Conservation (phyloP, 2,329 filamentous ascomycete genomes). For the Xenosphaeropsis pyriputrescens region DNA sequence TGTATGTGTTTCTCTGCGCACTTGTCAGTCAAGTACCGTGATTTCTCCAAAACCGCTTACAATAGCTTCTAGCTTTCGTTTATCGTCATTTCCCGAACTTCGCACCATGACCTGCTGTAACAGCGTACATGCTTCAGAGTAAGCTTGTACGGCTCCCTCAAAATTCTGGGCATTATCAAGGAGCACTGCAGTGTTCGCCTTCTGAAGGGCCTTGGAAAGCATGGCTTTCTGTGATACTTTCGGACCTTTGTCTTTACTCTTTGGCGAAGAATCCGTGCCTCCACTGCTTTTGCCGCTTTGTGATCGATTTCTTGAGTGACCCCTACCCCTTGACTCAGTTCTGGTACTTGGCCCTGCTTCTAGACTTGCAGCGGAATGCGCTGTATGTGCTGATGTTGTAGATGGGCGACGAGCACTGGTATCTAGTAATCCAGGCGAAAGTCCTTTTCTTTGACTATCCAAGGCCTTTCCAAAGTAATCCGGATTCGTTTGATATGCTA, state of each 20-base stretch:
- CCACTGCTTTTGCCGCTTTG: constrained; percentile 27
- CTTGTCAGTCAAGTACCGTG: constrained; percentile 7
- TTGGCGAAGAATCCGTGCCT: constrained; percentile 24
- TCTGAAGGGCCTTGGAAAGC: constrained; percentile 88
- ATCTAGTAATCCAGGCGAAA: background rate
- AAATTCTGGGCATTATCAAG: constrained; percentile 95
- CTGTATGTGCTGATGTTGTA: background rate
- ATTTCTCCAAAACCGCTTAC: constrained; percentile 35
- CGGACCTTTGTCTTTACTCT: constrained; percentile 26
- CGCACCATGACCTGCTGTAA: constrained; percentile 77
- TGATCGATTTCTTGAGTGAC: constrained; percentile 31
- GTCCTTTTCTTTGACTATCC: constrained; percentile 7
- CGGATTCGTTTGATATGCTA: constrained; percentile 12
- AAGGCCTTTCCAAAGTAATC: constrained; percentile 17
- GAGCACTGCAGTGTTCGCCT: constrained; percentile 89
- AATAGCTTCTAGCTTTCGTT: constrained; percentile 83
- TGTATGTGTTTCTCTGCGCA: constrained; percentile 70
- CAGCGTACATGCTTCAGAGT: constrained; percentile 78
- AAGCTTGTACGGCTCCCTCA: constrained; percentile 79
- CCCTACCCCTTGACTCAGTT: constrained; percentile 4
- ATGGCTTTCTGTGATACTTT: constrained; percentile 69
- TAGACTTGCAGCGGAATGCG: constrained; percentile 2
- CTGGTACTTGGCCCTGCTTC: constrained; percentile 5
- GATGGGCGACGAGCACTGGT: background rate
- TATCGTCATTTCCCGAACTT: constrained; percentile 75